Percentiles rank a stretch among this genome's conserved stretches.
Conservation (phyloP, 257 asterid genomes). For the Verbascum thapsus region DNA sequence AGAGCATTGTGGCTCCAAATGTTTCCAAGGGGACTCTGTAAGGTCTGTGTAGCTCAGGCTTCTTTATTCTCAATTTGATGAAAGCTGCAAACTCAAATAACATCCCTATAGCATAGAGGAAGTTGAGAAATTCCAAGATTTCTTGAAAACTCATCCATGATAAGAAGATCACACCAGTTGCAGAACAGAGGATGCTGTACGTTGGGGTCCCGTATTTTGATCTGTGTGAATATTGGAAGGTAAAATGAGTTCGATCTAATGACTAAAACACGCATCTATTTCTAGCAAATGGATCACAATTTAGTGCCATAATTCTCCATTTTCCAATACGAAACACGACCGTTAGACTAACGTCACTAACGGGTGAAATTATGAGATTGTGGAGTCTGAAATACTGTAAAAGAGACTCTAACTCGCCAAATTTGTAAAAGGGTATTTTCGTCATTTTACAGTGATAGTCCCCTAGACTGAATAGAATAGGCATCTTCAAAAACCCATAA, state of each 20-base stretch:
- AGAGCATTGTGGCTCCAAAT: slow-evolving; percentile 63
- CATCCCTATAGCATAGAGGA: slow-evolving; percentile 88
- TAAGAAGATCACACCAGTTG: slow-evolving; percentile 73
- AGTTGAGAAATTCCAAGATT: slow-evolving; percentile 87
- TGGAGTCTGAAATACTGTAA: too few species aligned
- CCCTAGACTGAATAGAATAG: too few species aligned
- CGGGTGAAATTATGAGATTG: too few species aligned
- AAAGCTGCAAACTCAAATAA: slow-evolving; percentile 91
- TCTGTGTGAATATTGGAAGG: slow-evolving; percentile 42
- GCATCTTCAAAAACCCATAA: too few species aligned
- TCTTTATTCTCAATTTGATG: slow-evolving; percentile 63
- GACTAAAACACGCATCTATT: too few species aligned
- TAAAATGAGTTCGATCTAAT: not conserved
- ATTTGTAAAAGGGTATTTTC: too few species aligned
- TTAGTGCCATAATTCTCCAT: too few species aligned
- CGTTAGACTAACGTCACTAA: too few species aligned
- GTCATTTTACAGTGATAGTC: too few species aligned
- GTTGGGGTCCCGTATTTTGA: slow-evolving; percentile 93
- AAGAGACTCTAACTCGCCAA: too few species aligned
- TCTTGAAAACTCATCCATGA: slow-evolving; percentile 99
- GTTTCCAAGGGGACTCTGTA: slow-evolving; percentile 76
- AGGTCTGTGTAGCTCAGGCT: slow-evolving; percentile 85
- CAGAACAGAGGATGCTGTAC: slow-evolving; percentile 86
- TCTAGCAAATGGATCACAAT: too few species aligned
- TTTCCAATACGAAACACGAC: too few species aligned